Evolutionary conservation across 1,284 basidiomycete species (phyloP).

Genomic region (Puccinia sorghi): DNA sequence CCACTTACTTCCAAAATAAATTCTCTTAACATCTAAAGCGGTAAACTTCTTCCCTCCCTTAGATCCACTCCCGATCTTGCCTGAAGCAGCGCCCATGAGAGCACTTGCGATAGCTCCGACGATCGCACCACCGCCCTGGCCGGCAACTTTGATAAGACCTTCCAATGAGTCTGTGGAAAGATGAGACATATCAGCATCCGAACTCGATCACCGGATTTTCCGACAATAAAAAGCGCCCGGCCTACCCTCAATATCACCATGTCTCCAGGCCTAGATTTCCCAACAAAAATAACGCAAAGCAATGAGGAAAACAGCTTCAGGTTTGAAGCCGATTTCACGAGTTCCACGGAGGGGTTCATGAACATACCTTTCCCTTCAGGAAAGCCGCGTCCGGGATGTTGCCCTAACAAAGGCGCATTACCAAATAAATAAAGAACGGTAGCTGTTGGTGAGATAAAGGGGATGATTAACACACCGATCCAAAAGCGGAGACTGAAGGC

Average conservation of each 20-base stretch:
- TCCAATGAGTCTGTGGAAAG: conserved; percentile 34
- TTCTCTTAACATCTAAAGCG: conserved; percentile 57
- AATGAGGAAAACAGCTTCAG: background rate
- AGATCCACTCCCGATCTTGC: conserved; percentile 26
- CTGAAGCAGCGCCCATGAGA: conserved; percentile 30
- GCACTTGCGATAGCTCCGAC: conserved; percentile 45
- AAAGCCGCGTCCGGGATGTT: conserved; percentile 46
- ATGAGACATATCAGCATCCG: background rate
- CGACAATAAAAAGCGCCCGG: too few species aligned
- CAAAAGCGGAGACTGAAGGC: conserved; percentile 39
- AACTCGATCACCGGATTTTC: background rate
- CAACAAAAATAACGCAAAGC: background rate
- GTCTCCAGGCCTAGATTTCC: conserved; percentile 41
- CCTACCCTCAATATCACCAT: conserved; percentile 46
- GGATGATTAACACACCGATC: conserved; percentile 21
- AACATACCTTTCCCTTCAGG: conserved; percentile 42
- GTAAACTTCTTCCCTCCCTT: conserved; percentile 55
- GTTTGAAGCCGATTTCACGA: background rate
- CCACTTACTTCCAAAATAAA: conserved; percentile 57
- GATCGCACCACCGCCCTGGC: conserved; percentile 40
- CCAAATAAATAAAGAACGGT: too few species aligned
- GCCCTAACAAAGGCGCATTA: conserved; percentile 27
- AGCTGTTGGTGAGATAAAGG: background rate
- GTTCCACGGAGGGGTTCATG: background rate
- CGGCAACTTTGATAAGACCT: conserved; percentile 43